Evolutionary conservation across 2,329 filamentous ascomycete species (phyloP), one percentile per base, ranked within the genome.

Genomic region (Ophiostoma pallidulum): DNA sequence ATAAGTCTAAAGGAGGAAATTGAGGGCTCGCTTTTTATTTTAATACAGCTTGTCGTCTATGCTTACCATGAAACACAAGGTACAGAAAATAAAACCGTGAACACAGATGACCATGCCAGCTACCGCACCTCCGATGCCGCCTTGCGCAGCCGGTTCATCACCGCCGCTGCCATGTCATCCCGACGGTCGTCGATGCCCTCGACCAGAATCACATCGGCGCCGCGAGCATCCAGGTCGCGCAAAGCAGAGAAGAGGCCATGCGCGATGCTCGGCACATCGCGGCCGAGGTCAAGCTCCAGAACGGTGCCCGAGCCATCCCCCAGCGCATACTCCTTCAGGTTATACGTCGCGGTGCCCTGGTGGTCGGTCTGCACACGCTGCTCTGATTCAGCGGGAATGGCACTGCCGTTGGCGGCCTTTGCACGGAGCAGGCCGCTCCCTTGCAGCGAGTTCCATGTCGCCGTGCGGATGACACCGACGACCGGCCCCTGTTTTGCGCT

Each of bases 231-330:
- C 53, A 98, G 74, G 56, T 90, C 86, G 45, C 92, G 75, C 46
- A 98, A 69, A 2, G 88, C 86, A 12, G 87, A 86, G 62, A 98
- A 98, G 13, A 98, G 70, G 0, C 86, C 86, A 57, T 90, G 80
- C 1, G 92, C 91, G 57, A 98, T 89, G 28, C 77, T 77, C 55
- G 78, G 77, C 0, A 80, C 81, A 38, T 84, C 77, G 14, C 66
- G 67, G 1, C 91, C 90, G 13, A 98, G 71, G 50, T 79, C 68
- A 39, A 94, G 78, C 57, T 94, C 86, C 57, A 87, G 74, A 9
- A 80, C 57, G 46, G 47, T n/a, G n/a, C n/a, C 48, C 48, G 24
- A 55, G 7, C 60, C 62, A 2, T 58, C 55, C 12, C 24, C 64
- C 10, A 75, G 57, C 32, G 64, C 58, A 10, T 68, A 67, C 40